A percentile compares a stretch with the other conserved stretches of the same genome.
Conservation (phyloP, 306 rosid species). For the Neltuma alba region DNA sequence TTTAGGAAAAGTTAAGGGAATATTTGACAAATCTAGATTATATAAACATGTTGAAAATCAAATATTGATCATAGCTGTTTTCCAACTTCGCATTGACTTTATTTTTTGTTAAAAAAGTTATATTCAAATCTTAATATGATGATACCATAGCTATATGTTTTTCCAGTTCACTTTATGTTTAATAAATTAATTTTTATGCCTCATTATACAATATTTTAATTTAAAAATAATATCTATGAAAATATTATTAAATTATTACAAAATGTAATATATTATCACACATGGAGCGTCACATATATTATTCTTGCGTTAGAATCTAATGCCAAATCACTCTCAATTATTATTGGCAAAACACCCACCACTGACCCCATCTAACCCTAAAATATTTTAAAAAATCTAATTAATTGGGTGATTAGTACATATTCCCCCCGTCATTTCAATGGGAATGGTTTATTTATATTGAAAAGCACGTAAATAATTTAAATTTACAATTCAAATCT, state of each 20-base stretch:
- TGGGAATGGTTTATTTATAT: neutral
- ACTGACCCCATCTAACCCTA: neutral
- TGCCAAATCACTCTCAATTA: neutral
- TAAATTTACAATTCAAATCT: no score
- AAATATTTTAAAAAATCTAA: neutral
- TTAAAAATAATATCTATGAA: no score
- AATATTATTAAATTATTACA: neutral
- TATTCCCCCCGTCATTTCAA: neutral
- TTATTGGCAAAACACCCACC: neutral
- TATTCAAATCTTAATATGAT: neutral
- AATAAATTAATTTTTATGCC: neutral
- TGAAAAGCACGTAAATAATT: neutral
- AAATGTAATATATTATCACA: neutral
- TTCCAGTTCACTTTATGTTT: neutral
- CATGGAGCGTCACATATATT: neutral
- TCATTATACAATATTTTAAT: neutral
- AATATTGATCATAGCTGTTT: neutral
- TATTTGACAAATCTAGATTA: neutral
- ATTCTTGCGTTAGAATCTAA: neutral
- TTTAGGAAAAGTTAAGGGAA: neutral
- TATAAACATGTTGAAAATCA: neutral
- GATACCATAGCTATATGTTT: neutral
- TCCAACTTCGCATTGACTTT: neutral
- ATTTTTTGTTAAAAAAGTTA: neutral
- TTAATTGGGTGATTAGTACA: neutral